These are phyloP conservation scores for Noccaea bulbosa DNA, from an alignment of 345 rosid genomes.

Conservation along the genomic window DNA sequence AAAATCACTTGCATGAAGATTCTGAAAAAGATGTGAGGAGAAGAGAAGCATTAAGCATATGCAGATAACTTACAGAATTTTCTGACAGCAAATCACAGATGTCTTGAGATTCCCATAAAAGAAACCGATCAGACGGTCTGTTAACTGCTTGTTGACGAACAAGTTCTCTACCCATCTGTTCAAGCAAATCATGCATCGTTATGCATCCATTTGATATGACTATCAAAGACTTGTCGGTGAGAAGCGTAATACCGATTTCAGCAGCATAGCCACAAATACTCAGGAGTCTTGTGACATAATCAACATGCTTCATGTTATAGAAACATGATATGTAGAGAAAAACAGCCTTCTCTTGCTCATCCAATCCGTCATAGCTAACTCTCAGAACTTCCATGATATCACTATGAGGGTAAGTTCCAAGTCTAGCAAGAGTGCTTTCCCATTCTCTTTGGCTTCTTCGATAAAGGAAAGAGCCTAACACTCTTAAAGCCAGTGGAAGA, in stretches of 20 bases:
- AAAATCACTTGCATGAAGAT: slow-evolving; percentile 20
- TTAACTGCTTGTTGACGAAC: slow-evolving; percentile 36
- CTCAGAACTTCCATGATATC: slow-evolving; percentile 41
- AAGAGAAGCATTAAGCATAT: slow-evolving; percentile 16
- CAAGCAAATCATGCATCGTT: slow-evolving; percentile 42
- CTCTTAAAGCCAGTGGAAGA: slow-evolving; percentile 51
- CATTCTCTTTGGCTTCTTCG: slow-evolving; percentile 29
- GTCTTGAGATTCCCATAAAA: slow-evolving; percentile 41
- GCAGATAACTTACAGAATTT: slow-evolving; percentile 29
- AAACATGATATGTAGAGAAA: slow-evolving; percentile 51
- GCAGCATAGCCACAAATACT: slow-evolving; percentile 40
- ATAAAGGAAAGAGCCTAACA: slow-evolving; percentile 45
- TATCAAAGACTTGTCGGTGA: slow-evolving; percentile 44
- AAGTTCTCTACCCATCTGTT: slow-evolving; percentile 44
- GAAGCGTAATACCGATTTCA: slow-evolving; percentile 40
- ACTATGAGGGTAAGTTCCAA: slow-evolving; percentile 33
- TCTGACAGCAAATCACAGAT: slow-evolving; percentile 36
- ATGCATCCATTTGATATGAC: slow-evolving; percentile 19
- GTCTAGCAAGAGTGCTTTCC: slow-evolving; percentile 43
- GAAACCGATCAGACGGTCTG: slow-evolving; percentile 32
- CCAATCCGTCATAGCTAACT: slow-evolving; percentile 50
- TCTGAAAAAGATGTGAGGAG: background rate
- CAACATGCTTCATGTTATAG: slow-evolving; percentile 22
- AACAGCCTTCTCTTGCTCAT: slow-evolving; percentile 40
- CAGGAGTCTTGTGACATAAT: slow-evolving; percentile 38